Evolutionary conservation across 176 grass and related monocot species (phyloP).

Genomic region (Ensete glaucum): DNA sequence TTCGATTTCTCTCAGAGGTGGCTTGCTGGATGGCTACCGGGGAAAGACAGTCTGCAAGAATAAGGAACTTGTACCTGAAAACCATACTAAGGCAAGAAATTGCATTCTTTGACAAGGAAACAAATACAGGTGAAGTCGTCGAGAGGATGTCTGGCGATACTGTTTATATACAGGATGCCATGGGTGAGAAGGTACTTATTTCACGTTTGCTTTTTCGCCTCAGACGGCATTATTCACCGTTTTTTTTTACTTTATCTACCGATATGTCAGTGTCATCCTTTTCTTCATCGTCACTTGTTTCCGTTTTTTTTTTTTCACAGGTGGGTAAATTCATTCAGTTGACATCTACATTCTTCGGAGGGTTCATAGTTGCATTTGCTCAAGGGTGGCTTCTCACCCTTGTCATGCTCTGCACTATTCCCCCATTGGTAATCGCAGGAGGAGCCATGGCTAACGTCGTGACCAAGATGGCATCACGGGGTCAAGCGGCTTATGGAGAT

Average conservation of each 20-base stretch:
- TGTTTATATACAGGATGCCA: conserved; percentile 7
- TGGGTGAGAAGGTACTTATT: conserved; percentile 9
- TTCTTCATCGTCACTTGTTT: neutral
- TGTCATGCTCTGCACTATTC: conserved; percentile 82
- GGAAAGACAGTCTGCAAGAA: conserved; percentile 6
- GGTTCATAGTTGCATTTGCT: conserved; percentile 80
- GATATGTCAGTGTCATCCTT: neutral
- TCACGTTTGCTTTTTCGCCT: neutral
- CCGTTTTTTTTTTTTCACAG: conserved; percentile 15
- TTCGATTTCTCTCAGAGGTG: conserved; percentile 46
- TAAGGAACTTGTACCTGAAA: conserved; percentile 10
- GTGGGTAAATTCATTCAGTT: conserved; percentile 93
- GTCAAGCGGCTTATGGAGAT: conserved; percentile 79
- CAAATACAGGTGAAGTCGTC: conserved; percentile 7
- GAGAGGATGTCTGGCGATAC: conserved; percentile 10
- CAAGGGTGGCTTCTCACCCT: conserved; percentile 88
- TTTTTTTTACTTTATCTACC: neutral
- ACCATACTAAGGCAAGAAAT: conserved; percentile 9
- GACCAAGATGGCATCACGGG: conserved; percentile 81
- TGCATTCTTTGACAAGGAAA: conserved; percentile 14
- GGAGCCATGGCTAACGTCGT: conserved; percentile 86
- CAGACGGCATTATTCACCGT: no score
- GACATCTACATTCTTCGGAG: conserved; percentile 72
- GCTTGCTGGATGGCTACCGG: conserved; percentile 31
- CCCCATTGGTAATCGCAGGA: conserved; percentile 65